Conservation (phyloP, 768 basidiomycete species). For the Serpula lacrymans region DNA sequence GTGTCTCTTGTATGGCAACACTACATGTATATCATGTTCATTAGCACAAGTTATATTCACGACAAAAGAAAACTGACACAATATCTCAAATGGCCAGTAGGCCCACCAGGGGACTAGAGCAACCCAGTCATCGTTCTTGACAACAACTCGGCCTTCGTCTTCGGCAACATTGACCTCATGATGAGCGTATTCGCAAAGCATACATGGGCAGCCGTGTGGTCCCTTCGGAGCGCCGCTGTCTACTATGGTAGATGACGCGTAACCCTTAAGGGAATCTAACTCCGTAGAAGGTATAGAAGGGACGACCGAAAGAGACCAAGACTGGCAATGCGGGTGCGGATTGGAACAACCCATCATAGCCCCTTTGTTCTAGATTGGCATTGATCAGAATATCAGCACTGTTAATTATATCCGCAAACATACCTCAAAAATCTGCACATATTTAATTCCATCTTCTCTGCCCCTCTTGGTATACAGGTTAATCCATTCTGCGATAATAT, state of each 20-base stretch:
- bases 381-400: background rate
- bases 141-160: conserved; percentile 60
- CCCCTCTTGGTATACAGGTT: conserved; percentile 60
- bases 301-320: conserved; percentile 74
- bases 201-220: conserved; percentile 54
- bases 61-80: conserved; percentile 43
- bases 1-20: conserved; percentile 76
- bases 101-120: conserved; percentile 96
- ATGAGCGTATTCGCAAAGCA: conserved; percentile 78
- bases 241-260: conserved; percentile 33
- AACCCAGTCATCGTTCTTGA: conserved; percentile 73
- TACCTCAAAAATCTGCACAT: conserved; percentile 92
- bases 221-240: conserved; percentile 51
- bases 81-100: conserved; percentile 86
- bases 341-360: conserved; percentile 95
- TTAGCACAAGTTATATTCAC: too few species aligned
- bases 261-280: conserved; percentile 51
- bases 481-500: conserved; percentile 73
- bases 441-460: conserved; percentile 60
- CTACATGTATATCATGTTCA: conserved; percentile 32
- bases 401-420: conserved; percentile 7
- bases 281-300: conserved; percentile 72
- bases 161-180: conserved; percentile 48
- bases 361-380: conserved; percentile 73
- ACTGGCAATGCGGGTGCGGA: conserved; percentile 91